These are phyloP conservation scores for Phialocephala sp. DNA, from an alignment of 2,329 filamentous ascomycete species.

Conservation along the genomic window DNA sequence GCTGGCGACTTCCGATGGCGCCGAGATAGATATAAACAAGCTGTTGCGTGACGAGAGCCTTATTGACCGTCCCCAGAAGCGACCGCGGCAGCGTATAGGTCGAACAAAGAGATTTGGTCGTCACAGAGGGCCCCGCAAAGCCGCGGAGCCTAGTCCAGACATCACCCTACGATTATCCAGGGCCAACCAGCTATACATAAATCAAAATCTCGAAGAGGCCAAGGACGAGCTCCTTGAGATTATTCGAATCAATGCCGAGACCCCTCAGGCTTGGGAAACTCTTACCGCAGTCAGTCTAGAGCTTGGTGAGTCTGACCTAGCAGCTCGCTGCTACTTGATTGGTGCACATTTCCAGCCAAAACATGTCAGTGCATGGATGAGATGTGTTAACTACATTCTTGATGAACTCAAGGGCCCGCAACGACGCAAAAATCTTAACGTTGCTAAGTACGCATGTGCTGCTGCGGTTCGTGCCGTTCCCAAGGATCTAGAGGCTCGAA, in stretches of 20 bases:
- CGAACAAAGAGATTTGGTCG: conserved; percentile 9
- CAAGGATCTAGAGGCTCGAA: conserved; percentile 57
- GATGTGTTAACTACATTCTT: conserved; percentile 33
- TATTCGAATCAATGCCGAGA: conserved; percentile 72
- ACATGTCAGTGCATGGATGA: conserved; percentile 63
- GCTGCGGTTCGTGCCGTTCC: conserved; percentile 63
- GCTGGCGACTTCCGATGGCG: not conserved
- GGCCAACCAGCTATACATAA: conserved; percentile 72
- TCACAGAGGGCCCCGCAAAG: conserved; percentile 53
- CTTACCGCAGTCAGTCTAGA: conserved; percentile 66
- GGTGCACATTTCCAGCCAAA: conserved; percentile 68
- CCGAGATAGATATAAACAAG: not conserved
- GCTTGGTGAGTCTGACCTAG: conserved; percentile 60
- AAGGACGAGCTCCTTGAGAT: conserved; percentile 64
- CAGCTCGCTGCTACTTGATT: conserved; percentile 64
- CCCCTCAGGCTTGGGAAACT: conserved; percentile 68
- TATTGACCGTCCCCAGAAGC: not conserved
- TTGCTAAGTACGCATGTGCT: conserved; percentile 40
- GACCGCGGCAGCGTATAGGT: conserved; percentile 1
- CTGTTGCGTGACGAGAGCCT: not conserved
- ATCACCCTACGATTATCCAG: conserved; percentile 71
- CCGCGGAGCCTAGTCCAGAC: conserved; percentile 71
- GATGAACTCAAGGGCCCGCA: not conserved
- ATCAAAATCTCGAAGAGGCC: conserved; percentile 64
- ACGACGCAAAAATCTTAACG: conserved; percentile 28